Conservation (phyloP, 2,329 filamentous ascomycete species). For the Penicillium sp. region DNA sequence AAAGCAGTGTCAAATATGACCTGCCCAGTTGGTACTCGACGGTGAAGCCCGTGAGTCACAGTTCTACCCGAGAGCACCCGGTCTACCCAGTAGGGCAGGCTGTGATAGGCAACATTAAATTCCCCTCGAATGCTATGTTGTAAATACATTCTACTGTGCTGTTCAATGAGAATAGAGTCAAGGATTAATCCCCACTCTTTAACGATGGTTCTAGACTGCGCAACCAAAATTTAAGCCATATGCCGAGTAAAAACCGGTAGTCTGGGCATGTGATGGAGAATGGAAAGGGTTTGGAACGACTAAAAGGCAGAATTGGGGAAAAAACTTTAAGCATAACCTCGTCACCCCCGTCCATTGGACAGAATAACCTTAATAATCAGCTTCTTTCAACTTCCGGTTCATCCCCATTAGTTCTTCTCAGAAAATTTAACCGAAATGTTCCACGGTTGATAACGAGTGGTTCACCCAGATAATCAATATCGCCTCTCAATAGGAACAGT, state of each 20-base stretch:
- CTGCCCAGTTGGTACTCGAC: not conserved
- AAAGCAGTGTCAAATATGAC: not conserved
- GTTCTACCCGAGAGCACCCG: not conserved
- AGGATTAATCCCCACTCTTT: not conserved
- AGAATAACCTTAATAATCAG: not conserved
- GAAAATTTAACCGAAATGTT: not conserved
- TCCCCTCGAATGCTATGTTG: too few species aligned
- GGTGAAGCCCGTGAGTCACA: constrained; percentile 1
- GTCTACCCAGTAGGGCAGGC: not conserved
- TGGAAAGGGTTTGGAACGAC: not conserved
- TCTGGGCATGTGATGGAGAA: not conserved
- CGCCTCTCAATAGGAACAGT: constrained; percentile 8
- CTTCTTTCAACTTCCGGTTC: not conserved
- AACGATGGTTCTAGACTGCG: not conserved
- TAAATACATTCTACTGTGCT: not conserved
- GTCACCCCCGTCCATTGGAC: not conserved
- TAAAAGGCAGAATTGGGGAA: not conserved
- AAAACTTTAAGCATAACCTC: constrained; percentile 6
- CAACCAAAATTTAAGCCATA: not conserved
- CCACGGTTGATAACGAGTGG: not conserved
- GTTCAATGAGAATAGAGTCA: not conserved
- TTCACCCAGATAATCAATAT: not conserved
- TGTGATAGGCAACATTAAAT: not conserved
- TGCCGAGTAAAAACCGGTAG: not conserved
- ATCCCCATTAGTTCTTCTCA: not conserved